Evolutionary conservation across 2,329 filamentous ascomycete genomes (phyloP), one percentile per base, ranked within the genome.

Genomic region (Botrytis squamosa): DNA sequence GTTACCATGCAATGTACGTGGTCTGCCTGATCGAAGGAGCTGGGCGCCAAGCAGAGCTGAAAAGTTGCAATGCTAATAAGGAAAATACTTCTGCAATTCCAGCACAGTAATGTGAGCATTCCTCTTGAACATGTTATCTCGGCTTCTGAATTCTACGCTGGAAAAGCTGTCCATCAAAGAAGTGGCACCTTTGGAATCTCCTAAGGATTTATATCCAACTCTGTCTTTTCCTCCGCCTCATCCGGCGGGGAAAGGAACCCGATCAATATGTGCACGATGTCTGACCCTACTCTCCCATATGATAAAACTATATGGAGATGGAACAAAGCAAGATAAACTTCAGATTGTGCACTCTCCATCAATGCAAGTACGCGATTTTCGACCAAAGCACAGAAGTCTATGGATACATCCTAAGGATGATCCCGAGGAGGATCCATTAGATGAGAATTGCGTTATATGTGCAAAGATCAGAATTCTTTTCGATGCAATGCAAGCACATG

Each of bases 231-330:
- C 57, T 59, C 57, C 57, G 29, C 57, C 57, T 22, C 29, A 36
- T 59, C 57, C 57, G 29, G 57, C 29, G 16, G 57, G 57, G 9
- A 59, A 33, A 36, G 29, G 57, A 33, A 59, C 29, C 12, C 57
- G 57, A 59, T 59, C 57, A 36, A 20, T 59, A 59, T 59, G 57
- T 59, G 57, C 57, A 59, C 57, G 57, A 59, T 59, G 57, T 29
- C 57, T 59, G 12, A 59, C 57, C 18, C 57, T 59, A 22, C 57
- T 59, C 8, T 59, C 57, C 5, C 57, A 59, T 36, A 36, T 59
- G 57, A 59, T 59, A 36, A 36, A 33, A 29, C 8, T 33, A 22
- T 59, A 59, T 22, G 29, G 57, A 59, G 29, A 59, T 59, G 57
- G 29, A 59, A 59, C 57, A 12, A 36, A 29, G 4, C 8, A 36